Evolutionary conservation across 1,284 basidiomycete genomes (phyloP), one percentile per base, ranked within the genome.

Genomic region (Puccinia novopanici): DNA sequence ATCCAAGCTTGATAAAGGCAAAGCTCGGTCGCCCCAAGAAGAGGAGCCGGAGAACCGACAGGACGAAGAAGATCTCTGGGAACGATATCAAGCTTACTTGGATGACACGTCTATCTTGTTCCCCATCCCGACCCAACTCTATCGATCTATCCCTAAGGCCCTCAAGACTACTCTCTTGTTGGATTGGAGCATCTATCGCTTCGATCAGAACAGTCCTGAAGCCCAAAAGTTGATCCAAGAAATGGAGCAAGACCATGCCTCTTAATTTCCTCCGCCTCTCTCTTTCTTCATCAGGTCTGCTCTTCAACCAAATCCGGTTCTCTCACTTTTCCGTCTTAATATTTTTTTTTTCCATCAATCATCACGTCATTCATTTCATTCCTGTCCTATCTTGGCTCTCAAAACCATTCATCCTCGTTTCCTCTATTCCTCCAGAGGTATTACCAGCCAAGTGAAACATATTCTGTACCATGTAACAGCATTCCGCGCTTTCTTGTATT

Each of bases 131-230:
- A 90, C 89, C 0, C 80, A 84, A 0, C 8, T 92, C 5, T 92
- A 92, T 84, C 85, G 85, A 40, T 88, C 85, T 1, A 83, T 92
- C 8, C 91, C 92, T 0, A 82, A 81, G 17, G 86, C 87, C 80
- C 42, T 92, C 80, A 92, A 92, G 87, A 85, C 85, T 79, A 89
- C 88, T 4, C 22, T 92, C 8, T 84, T 92, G 75, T 83, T 92
- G 50, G 91, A 92, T 82, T 89, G 90, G 82, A 89, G 90, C 13
- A 88, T 91, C 81, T 91, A 89, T 84, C 85, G 87, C 72, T 91
- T 91, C 84, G 86, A 90, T 81, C 90, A 89, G 83, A 84, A 84
- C 27, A 88, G 45, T 42, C 50, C 55, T 17, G 54, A 74, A 74
- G 72, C 72, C 9, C 52, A 45, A 48, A 74, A 42, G 1, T 37